Evolutionary conservation across 306 rosid genomes (phyloP).

Genomic region (Cajanus cajan): DNA sequence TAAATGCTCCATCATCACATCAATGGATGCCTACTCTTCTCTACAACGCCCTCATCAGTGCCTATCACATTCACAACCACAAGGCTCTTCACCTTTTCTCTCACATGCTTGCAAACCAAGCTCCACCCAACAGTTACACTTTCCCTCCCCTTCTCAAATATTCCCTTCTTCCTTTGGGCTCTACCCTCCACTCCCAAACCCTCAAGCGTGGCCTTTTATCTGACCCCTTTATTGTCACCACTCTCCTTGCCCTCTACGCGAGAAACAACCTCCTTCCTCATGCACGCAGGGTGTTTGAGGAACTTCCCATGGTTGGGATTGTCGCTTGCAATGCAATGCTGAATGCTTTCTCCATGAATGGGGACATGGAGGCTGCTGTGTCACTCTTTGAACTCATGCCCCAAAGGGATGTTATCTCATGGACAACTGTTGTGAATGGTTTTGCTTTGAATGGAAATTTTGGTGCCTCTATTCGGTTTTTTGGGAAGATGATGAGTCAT

Average conservation of each 20-base stretch:
- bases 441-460: constrained; percentile 47
- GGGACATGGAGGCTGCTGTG: constrained; percentile 57
- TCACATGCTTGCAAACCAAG: constrained; percentile 62
- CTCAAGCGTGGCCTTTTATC: constrained; percentile 46
- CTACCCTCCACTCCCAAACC: constrained; percentile 59
- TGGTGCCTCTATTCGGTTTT: constrained; percentile 48
- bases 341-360: constrained; percentile 60
- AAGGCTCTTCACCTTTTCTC: constrained; percentile 53
- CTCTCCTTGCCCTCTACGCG: constrained; percentile 47
- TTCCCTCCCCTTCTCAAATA: constrained; percentile 66
- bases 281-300: constrained; percentile 75
- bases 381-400: constrained; percentile 49
- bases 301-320: constrained; percentile 49
- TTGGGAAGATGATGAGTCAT: constrained; percentile 52
- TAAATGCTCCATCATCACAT: constrained; percentile 24
- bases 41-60: constrained; percentile 64
- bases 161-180: constrained; percentile 23
- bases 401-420: constrained; percentile 61
- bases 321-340: constrained; percentile 70
- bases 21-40: constrained; percentile 64
- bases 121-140: constrained; percentile 63
- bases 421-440: constrained; percentile 72
- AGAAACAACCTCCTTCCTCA: constrained; percentile 17
- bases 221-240: constrained; percentile 62
- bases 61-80: constrained; percentile 41